A percentile compares a stretch with the other conserved stretches of the same genome.
These are phyloP conservation scores for Wickerhamiella cacticola DNA, from an alignment of 805 yeast species.

Conservation along the genomic window DNA sequence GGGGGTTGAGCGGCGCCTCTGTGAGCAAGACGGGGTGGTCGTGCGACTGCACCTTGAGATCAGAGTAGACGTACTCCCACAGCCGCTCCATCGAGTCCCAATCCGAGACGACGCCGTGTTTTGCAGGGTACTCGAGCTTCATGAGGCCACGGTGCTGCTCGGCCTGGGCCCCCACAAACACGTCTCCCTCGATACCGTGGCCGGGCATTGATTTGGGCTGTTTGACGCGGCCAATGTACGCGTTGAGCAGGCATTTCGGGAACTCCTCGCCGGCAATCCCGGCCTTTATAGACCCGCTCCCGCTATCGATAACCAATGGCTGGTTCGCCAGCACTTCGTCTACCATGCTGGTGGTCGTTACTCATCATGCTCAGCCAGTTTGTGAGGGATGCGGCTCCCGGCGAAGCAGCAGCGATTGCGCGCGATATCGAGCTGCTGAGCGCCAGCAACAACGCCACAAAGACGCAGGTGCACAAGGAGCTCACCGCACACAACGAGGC, in stretches of 20 bases:
- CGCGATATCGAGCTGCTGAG: constrained; percentile 32
- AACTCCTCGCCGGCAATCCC: constrained; percentile 89
- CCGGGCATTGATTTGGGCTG: constrained; percentile 76
- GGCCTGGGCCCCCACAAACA: constrained; percentile 65
- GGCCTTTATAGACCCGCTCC: constrained; percentile 73
- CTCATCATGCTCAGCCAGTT: constrained; percentile 22
- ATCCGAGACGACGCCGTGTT: constrained; percentile 63
- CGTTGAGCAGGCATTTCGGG: constrained; percentile 54
- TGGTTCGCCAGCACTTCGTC: constrained; percentile 42
- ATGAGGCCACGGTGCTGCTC: constrained; percentile 69
- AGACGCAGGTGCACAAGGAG: constrained; percentile 21
- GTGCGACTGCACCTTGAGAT: constrained; percentile 46
- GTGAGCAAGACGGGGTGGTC: constrained; percentile 83
- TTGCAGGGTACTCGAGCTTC: constrained; percentile 56
- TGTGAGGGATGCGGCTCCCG: constrained; percentile 45
- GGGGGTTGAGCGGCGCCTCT: constrained; percentile 78
- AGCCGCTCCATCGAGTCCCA: constrained; percentile 81
- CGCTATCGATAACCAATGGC: constrained; percentile 65
- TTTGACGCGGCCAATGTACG: constrained; percentile 70
- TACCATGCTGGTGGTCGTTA: constrained; percentile 5
- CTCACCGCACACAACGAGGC: constrained; percentile 34
- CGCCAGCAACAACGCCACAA: constrained; percentile 15
- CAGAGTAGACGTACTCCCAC: constrained; percentile 60
- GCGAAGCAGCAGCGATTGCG: constrained; percentile 35
- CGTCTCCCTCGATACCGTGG: constrained; percentile 43